Evolutionary conservation across 1,284 basidiomycete genomes (phyloP).

Genomic region (Pseudozyma hubeiensis): DNA sequence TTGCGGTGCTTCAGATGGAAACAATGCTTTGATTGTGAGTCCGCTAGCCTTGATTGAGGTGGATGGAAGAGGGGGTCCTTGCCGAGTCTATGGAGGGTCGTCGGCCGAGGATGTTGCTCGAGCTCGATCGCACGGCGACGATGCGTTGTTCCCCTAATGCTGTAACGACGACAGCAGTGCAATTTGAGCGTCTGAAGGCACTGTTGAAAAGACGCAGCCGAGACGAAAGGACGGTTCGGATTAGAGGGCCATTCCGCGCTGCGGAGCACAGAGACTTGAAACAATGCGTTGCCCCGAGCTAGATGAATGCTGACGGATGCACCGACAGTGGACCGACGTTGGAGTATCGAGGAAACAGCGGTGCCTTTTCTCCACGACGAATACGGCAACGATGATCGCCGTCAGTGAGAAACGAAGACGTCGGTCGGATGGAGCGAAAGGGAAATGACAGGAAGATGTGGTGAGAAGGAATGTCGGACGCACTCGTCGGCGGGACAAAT

Average conservation of each 20-base stretch:
- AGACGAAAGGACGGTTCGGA: not conserved
- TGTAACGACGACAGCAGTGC: slow-evolving; percentile 8
- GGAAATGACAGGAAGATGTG: slow-evolving; percentile 13
- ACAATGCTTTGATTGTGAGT: not conserved
- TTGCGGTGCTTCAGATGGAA: not conserved
- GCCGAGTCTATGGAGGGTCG: not conserved
- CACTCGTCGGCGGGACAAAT: slow-evolving; percentile 1
- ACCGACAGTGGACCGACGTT: slow-evolving; percentile 1
- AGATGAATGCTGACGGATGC: slow-evolving; percentile 1
- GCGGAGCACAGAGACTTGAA: not conserved
- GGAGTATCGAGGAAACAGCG: too few relatives aligned
- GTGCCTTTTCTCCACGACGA: too few relatives aligned
- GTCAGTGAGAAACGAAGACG: not conserved
- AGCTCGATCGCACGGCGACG: not conserved
- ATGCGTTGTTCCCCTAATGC: not conserved
- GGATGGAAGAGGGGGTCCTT: not conserved
- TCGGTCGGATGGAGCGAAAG: slow-evolving; percentile 1
- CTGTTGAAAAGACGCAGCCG: not conserved
- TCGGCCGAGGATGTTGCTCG: not conserved
- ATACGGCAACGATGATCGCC: not conserved
- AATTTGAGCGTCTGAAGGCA: not conserved
- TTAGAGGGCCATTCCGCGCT: slow-evolving; percentile 6
- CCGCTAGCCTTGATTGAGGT: too few relatives aligned
- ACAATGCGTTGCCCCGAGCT: not conserved
- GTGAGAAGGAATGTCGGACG: slow-evolving; percentile 38